phyloP scores from a whole-genome alignment of 176 grass and related monocot species.

The Avena atlantica region DNA sequence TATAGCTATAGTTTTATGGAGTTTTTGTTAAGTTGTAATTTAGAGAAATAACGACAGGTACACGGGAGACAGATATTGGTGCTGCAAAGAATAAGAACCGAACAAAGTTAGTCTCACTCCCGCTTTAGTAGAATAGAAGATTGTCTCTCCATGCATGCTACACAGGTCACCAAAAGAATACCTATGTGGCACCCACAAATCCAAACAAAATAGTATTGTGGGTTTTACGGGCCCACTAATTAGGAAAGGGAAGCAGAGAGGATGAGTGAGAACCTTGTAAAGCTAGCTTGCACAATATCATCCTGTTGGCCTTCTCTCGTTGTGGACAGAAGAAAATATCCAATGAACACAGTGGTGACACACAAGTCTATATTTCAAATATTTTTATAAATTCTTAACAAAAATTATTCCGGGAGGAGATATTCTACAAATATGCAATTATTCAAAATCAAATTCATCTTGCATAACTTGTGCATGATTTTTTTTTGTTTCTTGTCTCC shows the following conservation, averaged over 20 bases:
- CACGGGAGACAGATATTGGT: conserved; percentile 24
- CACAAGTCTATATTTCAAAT: neutral
- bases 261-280: conserved; percentile 59
- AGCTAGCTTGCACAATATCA: conserved; percentile 31
- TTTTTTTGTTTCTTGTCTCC: too few relatives aligned
- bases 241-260: conserved; percentile 38
- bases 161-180: conserved; percentile 30
- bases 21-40: neutral
- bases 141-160: conserved; percentile 48
- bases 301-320: conserved; percentile 23
- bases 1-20: neutral
- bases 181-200: conserved; percentile 34
- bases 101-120: conserved; percentile 12
- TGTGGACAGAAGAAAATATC: neutral
- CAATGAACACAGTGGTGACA: neutral
- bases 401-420: neutral
- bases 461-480: neutral
- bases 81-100: conserved; percentile 22
- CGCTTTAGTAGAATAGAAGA: conserved; percentile 54
- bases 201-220: conserved; percentile 24
- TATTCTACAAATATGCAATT: neutral
- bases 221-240: conserved; percentile 16
- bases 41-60: neutral
- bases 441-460: neutral
- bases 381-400: neutral